Evolutionary conservation across 345 rosid species (phyloP).

Genomic region (Gossypium sturtianum): DNA sequence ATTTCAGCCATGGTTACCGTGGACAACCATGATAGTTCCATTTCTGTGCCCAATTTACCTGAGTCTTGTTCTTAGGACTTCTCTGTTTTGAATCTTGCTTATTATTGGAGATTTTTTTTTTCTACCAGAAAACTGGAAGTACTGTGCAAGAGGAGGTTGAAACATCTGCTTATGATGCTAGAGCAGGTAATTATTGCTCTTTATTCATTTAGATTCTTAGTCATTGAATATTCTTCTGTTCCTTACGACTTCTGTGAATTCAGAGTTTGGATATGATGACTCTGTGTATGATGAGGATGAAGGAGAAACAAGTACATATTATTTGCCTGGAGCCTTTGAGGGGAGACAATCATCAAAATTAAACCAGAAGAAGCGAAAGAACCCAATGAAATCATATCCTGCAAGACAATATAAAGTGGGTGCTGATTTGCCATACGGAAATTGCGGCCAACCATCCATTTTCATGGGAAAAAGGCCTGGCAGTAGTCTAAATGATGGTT

Average conservation of each 20-base stretch:
- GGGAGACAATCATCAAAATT: constrained; percentile 46
- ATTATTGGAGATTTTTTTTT: background rate
- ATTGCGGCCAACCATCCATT: constrained; percentile 38
- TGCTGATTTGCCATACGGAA: constrained; percentile 50
- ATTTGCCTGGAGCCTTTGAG: constrained; percentile 59
- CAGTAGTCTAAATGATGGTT: constrained; percentile 48
- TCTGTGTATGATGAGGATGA: constrained; percentile 78
- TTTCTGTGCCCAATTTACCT: background rate
- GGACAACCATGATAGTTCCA: background rate
- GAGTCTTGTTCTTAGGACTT: background rate
- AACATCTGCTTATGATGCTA: constrained; percentile 59
- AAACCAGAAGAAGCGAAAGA: constrained; percentile 47
- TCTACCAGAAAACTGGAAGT: constrained; percentile 56
- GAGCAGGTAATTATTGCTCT: constrained; percentile 51
- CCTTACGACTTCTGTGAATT: constrained; percentile 19
- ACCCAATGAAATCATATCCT: constrained; percentile 39
- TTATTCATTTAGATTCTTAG: background rate
- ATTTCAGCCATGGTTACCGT: too few relatives aligned
- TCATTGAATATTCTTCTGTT: constrained; percentile 11
- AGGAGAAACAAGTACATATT: constrained; percentile 71
- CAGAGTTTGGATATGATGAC: constrained; percentile 59
- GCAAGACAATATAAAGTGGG: constrained; percentile 22
- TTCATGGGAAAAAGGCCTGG: constrained; percentile 64
- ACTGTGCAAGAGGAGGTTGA: constrained; percentile 83
- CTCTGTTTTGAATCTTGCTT: background rate